Evolutionary conservation across 306 rosid species (phyloP).

Genomic region (Abrus pulchellus): DNA sequence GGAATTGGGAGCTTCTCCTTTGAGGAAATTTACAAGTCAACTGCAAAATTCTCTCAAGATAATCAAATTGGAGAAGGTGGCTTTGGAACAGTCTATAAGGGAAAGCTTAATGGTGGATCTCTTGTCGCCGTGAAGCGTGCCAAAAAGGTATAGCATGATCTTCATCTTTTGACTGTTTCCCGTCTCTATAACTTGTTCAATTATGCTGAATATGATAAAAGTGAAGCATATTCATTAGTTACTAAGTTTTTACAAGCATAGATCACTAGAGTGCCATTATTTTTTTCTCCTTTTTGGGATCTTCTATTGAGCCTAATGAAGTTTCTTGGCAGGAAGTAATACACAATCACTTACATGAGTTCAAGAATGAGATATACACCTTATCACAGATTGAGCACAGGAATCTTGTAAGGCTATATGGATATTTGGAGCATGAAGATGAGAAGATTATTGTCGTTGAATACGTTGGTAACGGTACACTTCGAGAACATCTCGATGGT

Average conservation of each 20-base stretch:
- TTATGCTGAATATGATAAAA: constrained; percentile 25
- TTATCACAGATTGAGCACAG: constrained; percentile 90
- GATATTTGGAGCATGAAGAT: constrained; percentile 83
- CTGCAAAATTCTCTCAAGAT: constrained; percentile 71
- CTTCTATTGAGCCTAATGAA: constrained; percentile 42
- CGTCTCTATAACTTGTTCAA: constrained; percentile 21
- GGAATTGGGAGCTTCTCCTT: constrained; percentile 63
- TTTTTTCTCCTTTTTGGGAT: neutral
- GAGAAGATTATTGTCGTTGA: constrained; percentile 88
- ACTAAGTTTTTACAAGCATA: neutral
- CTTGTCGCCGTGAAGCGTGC: constrained; percentile 90
- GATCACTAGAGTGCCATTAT: neutral
- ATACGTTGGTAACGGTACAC: constrained; percentile 84
- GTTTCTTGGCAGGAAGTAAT: constrained; percentile 60
- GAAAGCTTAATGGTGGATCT: constrained; percentile 78
- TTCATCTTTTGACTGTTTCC: constrained; percentile 33
- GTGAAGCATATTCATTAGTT: constrained; percentile 17
- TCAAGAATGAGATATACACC: constrained; percentile 86
- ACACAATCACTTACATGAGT: constrained; percentile 64
- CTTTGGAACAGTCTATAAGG: constrained; percentile 88
- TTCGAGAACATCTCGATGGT: constrained; percentile 95
- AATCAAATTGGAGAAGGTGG: constrained; percentile 84
- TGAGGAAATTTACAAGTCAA: constrained; percentile 84
- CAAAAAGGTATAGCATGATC: constrained; percentile 63
- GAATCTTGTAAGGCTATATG: constrained; percentile 89